Evolutionary conservation across 495 filamentous ascomycete species (phyloP).

Genomic region (Diplogelasinospora grovesii): DNA sequence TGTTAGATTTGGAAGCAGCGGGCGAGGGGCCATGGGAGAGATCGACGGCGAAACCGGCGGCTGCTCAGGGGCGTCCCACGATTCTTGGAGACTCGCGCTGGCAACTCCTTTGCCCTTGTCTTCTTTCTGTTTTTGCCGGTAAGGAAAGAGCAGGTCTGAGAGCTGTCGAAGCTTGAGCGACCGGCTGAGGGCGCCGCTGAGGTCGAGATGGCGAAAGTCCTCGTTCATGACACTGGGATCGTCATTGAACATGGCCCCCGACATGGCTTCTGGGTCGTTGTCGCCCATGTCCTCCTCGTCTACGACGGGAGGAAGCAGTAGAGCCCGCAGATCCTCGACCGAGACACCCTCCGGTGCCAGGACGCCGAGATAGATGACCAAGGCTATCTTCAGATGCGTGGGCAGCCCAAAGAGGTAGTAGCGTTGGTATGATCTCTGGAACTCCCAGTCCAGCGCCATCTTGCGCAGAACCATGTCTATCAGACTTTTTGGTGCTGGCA

Average conservation of each 20-base stretch:
- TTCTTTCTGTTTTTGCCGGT: too few species aligned
- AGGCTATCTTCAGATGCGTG: slow-evolving; percentile 48
- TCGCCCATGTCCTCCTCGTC: slow-evolving; percentile 20
- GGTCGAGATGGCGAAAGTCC: slow-evolving; percentile 55
- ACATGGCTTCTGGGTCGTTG: slow-evolving; percentile 20
- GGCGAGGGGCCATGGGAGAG: slow-evolving; percentile 19
- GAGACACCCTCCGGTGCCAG: slow-evolving; percentile 41
- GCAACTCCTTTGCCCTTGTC: too few species aligned
- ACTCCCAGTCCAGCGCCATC: slow-evolving; percentile 64
- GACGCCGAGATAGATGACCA: slow-evolving; percentile 58
- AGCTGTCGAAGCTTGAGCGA: slow-evolving; percentile 56
- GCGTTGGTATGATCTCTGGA: slow-evolving; percentile 59
- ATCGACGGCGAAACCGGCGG: neutral
- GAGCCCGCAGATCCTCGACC: slow-evolving; percentile 31
- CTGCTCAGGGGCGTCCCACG: slow-evolving; percentile 33
- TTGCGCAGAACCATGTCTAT: slow-evolving; percentile 50
- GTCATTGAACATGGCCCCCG: too few species aligned
- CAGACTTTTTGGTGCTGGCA: slow-evolving; percentile 44
- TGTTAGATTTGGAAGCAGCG: slow-evolving; percentile 43
- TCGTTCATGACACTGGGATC: slow-evolving; percentile 35
- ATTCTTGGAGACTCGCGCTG: slow-evolving; percentile 21
- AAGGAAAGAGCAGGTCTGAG: slow-evolving; percentile 42
- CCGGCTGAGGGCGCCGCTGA: slow-evolving; percentile 53
- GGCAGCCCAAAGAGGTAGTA: slow-evolving; percentile 60
- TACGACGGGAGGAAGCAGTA: slow-evolving; percentile 28